phyloP scores from a whole-genome alignment of 495 filamentous ascomycete species.

The Arthonia radiata region DNA sequence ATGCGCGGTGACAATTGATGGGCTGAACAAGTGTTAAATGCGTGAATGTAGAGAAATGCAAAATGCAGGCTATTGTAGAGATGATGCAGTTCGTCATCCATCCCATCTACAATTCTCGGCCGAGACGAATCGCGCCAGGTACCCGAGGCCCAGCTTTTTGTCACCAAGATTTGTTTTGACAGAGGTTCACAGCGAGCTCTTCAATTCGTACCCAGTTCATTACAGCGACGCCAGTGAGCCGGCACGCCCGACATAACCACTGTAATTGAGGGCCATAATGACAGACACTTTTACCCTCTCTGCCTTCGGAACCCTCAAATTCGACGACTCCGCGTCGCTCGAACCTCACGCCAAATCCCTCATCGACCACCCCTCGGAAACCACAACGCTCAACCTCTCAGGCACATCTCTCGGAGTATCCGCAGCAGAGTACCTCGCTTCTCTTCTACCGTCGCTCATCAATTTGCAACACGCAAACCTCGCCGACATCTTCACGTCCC shows the following conservation, averaged over 20 bases:
- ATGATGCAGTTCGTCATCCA: too few species aligned
- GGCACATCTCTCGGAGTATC: conserved; percentile 84
- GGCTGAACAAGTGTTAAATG: not conserved
- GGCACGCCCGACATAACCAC: not conserved
- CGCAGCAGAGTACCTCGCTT: conserved; percentile 59
- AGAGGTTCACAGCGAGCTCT: not conserved
- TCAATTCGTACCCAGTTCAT: conserved; percentile 7
- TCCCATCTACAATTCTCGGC: too few species aligned
- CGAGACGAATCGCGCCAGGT: too few species aligned
- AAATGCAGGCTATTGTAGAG: too few species aligned
- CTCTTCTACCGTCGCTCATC: conserved; percentile 56
- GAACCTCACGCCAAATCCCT: conserved; percentile 61
- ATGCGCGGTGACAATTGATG: not conserved
- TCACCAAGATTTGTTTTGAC: not conserved
- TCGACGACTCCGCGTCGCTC: conserved; percentile 66
- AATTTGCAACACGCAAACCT: conserved; percentile 42
- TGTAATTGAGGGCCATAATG: too few species aligned
- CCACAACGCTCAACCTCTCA: conserved; percentile 59
- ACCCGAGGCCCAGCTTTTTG: conserved; percentile 5
- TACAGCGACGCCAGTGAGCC: conserved; percentile 27
- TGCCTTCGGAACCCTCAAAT: conserved; percentile 71
- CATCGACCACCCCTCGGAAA: conserved; percentile 33
- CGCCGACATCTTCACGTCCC: conserved; percentile 91
- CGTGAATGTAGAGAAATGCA: not conserved
- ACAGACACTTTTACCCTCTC: conserved; percentile 79